A percentile compares a stretch with the other conserved stretches of the same genome.
Conservation (phyloP, 805 yeast genomes). For the Hanseniaspora lindneri region DNA sequence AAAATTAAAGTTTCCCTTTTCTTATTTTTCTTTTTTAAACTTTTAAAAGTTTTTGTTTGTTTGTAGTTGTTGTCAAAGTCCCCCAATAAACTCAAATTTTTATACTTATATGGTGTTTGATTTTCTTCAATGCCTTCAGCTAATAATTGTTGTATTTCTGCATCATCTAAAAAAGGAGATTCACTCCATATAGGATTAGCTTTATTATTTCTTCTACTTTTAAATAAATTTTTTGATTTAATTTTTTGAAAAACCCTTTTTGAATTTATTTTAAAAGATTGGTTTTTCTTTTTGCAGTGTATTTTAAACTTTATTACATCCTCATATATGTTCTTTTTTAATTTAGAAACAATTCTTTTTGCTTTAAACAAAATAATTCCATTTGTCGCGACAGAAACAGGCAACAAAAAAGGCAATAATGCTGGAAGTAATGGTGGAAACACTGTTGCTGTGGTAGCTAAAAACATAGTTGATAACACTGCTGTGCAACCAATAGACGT, state of each 20-base stretch:
- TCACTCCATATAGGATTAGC: not conserved
- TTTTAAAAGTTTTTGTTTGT: not conserved
- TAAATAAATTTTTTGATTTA: not conserved
- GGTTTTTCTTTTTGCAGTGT: not conserved
- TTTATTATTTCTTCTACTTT: not conserved
- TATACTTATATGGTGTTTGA: no score
- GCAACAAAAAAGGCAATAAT: not conserved
- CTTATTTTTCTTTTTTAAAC: not conserved
- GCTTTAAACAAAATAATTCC: conserved; percentile 9
- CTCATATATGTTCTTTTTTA: not conserved
- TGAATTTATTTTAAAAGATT: not conserved
- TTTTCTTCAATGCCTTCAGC: not conserved
- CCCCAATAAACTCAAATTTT: no score
- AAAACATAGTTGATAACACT: not conserved
- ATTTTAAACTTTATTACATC: not conserved
- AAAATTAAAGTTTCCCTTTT: not conserved
- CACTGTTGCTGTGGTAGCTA: not conserved
- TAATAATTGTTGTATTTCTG: not conserved
- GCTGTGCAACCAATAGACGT: conserved; percentile 1
- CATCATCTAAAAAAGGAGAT: not conserved
- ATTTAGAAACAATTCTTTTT: not conserved
- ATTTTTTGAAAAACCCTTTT: not conserved
- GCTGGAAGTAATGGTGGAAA: conserved; percentile 1
- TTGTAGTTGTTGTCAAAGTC: no score
- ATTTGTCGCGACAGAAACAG: not conserved